Conservation (phyloP, 805 yeast species). For the Yarrowia bubula region DNA sequence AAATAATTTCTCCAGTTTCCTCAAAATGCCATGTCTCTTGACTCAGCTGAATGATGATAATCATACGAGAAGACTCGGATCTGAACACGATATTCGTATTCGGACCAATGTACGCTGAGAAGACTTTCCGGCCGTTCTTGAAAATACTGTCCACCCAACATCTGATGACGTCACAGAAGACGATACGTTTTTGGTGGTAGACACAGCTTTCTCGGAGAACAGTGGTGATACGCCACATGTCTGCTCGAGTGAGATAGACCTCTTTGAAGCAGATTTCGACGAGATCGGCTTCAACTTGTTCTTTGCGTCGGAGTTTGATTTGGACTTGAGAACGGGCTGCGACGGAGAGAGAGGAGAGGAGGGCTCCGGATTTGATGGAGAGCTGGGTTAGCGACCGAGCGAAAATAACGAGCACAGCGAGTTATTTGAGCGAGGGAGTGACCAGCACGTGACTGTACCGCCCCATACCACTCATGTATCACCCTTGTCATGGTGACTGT, state of each 20-base stretch:
- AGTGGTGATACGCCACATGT: constrained; percentile 84
- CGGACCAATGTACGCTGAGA: constrained; percentile 71
- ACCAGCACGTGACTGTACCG: no score
- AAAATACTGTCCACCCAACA: constrained; percentile 63
- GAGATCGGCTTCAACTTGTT: constrained; percentile 68
- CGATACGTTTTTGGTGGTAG: constrained; percentile 60
- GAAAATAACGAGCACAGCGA: not conserved
- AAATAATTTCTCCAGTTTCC: constrained; percentile 91
- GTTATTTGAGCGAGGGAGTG: not conserved
- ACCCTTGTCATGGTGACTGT: no score
- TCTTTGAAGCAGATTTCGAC: constrained; percentile 82
- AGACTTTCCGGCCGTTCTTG: constrained; percentile 62
- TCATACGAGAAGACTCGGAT: constrained; percentile 83
- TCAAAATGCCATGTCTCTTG: constrained; percentile 98
- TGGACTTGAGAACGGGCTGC: constrained; percentile 54
- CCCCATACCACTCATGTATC: no score
- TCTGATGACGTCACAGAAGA: constrained; percentile 62
- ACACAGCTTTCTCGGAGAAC: constrained; percentile 61
- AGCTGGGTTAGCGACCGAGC: constrained; percentile 26
- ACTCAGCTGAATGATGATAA: constrained; percentile 83
- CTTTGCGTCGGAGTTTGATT: constrained; percentile 37
- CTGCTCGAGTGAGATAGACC: constrained; percentile 77
- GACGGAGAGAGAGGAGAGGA: constrained; percentile 48
- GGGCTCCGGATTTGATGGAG: constrained; percentile 30
- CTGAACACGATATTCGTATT: constrained; percentile 80